phyloP scores from a whole-genome alignment of 2,329 filamentous ascomycete genomes.

The Tolypocladium capitatum region DNA sequence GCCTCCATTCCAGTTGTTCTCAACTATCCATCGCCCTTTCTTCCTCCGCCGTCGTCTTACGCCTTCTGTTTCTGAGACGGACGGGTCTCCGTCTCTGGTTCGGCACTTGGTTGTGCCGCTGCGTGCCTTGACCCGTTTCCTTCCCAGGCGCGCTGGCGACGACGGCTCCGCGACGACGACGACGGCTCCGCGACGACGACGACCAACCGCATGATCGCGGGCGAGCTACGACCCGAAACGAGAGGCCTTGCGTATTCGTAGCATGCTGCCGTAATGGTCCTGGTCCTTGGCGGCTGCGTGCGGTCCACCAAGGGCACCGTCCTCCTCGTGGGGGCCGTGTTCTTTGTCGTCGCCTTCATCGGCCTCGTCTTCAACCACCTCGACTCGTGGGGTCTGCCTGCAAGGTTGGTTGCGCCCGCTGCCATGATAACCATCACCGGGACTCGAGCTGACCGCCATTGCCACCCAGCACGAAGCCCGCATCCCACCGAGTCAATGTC shows the following conservation, averaged over 20 bases:
- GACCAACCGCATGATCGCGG: not conserved
- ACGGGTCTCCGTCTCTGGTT: not conserved
- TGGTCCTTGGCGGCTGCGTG: slow-evolving; percentile 16
- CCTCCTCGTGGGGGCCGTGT: slow-evolving; percentile 15
- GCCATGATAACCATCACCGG: not conserved
- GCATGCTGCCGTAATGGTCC: slow-evolving; percentile 16
- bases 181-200: not conserved
- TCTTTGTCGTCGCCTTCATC: slow-evolving; percentile 19
- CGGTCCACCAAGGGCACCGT: slow-evolving; percentile 17
- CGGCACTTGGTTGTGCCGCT: not conserved
- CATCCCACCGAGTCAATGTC: not conserved
- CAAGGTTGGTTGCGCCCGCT: slow-evolving; percentile 6
- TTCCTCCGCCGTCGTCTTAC: not conserved
- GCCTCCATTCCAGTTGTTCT: too few species aligned
- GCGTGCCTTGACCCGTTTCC: not conserved
- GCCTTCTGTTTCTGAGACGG: not conserved
- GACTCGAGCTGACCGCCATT: not conserved
- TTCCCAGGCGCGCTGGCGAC: not conserved
- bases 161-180: not conserved
- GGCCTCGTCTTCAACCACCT: slow-evolving; percentile 20
- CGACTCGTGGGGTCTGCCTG: slow-evolving; percentile 12
- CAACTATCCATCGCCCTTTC: not conserved
- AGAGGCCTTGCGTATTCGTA: not conserved
- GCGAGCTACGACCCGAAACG: not conserved
- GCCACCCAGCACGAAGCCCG: not conserved